Evolutionary conservation across 208 protist species (phyloP).

Genomic region (Crithidia bombi): DNA sequence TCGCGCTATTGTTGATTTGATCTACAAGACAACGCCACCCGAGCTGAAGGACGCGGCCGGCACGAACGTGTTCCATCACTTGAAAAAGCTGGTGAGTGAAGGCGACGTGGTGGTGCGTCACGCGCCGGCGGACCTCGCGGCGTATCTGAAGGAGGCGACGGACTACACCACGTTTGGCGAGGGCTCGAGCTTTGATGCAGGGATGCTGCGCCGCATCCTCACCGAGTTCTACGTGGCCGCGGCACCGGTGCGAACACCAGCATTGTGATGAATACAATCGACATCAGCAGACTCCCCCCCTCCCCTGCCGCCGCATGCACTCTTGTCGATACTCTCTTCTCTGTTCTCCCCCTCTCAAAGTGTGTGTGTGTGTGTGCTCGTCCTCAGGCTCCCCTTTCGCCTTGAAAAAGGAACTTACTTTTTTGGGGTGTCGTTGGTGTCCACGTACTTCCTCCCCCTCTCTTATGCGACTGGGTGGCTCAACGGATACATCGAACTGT

Average conservation of each 20-base stretch:
- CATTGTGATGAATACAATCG: no score
- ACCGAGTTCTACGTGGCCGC: constrained; percentile 40
- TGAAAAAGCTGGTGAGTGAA: constrained; percentile 63
- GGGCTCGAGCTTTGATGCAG: constrained; percentile 28
- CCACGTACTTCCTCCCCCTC: no score
- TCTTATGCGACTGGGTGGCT: no score
- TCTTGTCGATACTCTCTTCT: no score
- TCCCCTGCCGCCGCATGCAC: no score
- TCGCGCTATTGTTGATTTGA: constrained; percentile 40
- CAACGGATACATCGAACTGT: no score
- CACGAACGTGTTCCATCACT: constrained; percentile 66
- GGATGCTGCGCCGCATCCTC: constrained; percentile 37
- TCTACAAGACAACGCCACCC: constrained; percentile 54
- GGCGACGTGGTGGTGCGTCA: constrained; percentile 36
- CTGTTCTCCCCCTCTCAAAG: no score
- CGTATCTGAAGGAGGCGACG: constrained; percentile 42
- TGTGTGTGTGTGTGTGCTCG: no score
- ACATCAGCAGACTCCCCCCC: no score
- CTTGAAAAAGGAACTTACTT: no score
- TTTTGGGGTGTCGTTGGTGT: no score
- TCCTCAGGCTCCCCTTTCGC: no score
- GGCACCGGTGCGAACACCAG: not conserved
- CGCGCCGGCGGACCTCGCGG: constrained; percentile 15
- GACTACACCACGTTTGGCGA: constrained; percentile 60
- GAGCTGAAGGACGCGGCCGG: constrained; percentile 52